phyloP scores from a whole-genome alignment of 2,329 filamentous ascomycete species.

The Acrodontium crateriforme region DNA sequence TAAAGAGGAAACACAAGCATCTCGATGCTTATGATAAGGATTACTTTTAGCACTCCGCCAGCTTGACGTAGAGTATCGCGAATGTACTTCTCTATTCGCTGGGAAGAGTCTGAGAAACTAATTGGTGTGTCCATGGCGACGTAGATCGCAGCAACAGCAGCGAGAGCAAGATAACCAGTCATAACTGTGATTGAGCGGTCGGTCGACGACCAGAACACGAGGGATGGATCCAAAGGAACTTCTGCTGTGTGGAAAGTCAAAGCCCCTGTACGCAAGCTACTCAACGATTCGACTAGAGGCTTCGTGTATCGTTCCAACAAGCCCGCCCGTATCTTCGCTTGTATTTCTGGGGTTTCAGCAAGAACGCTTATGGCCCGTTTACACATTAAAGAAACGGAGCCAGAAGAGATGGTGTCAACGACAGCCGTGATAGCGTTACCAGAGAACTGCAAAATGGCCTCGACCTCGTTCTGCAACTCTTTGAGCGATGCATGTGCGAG shows the following conservation, averaged over 20 bases:
- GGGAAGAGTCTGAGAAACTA: conserved; percentile 45
- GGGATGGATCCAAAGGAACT: conserved; percentile 22
- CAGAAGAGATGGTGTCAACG: conserved; percentile 14
- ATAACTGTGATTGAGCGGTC: conserved; percentile 61
- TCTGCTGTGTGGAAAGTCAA: conserved; percentile 8
- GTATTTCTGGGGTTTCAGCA: conserved; percentile 5
- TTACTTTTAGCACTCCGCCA: conserved; percentile 93
- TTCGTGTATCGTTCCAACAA: conserved; percentile 7
- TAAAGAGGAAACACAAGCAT: conserved; percentile 97
- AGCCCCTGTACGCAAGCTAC: conserved; percentile 10
- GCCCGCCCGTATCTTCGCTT: conserved; percentile 5
- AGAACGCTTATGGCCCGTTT: conserved; percentile 3
- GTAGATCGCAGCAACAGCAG: conserved; percentile 62
- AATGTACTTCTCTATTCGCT: conserved; percentile 55
- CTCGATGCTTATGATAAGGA: conserved; percentile 95
- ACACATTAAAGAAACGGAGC: conserved; percentile 9
- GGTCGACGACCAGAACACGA: conserved; percentile 31
- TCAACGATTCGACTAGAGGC: conserved; percentile 10
- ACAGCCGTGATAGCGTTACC: conserved; percentile 11
- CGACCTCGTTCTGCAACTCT: conserved; percentile 12
- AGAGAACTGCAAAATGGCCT: conserved; percentile 10
- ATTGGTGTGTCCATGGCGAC: conserved; percentile 60
- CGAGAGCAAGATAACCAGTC: conserved; percentile 68
- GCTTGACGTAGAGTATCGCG: conserved; percentile 82
- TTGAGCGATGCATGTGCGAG: conserved; percentile 17